A percentile compares a stretch with the other conserved stretches of the same genome.
These are phyloP conservation scores for Plasmodium gallinaceum DNA, from an alignment of 169 alveolate genomes.

Conservation along the genomic window DNA sequence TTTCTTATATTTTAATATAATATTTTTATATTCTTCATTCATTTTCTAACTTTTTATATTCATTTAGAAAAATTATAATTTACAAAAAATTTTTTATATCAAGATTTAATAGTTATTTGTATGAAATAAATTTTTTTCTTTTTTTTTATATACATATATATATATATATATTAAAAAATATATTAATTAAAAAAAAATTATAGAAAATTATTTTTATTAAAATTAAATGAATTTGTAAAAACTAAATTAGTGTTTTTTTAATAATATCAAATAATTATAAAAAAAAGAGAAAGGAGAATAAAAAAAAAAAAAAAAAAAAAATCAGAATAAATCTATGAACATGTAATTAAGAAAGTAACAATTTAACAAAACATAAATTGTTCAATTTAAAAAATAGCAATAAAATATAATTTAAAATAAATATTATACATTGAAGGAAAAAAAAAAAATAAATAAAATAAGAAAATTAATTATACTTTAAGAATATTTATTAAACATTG, in stretches of 20 bases:
- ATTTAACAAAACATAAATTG: neutral
- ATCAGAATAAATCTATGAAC: neutral
- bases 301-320: neutral
- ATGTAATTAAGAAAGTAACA: neutral
- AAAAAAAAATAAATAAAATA: neutral
- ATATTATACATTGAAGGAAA: neutral
- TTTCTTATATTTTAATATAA: neutral
- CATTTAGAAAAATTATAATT: neutral
- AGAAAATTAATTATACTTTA: neutral
- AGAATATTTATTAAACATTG: neutral
- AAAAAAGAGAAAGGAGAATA: neutral
- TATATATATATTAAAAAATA: slow-evolving; percentile 3
- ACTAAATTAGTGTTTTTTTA: neutral
- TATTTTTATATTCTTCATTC: neutral
- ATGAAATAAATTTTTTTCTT: no score
- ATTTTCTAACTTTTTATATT: neutral
- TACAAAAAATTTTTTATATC: no score
- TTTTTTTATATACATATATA: neutral
- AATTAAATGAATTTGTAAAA: neutral
- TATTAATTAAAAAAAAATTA: neutral
- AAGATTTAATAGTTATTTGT: no score
- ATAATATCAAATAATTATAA: neutral
- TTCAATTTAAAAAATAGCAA: neutral
- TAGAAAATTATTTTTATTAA: neutral
- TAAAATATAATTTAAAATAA: neutral